A percentile compares a stretch with the other conserved stretches of the same genome.
phyloP scores from a whole-genome alignment of 2,329 filamentous ascomycete genomes.

The Pyrenophora tritici-repentis region DNA sequence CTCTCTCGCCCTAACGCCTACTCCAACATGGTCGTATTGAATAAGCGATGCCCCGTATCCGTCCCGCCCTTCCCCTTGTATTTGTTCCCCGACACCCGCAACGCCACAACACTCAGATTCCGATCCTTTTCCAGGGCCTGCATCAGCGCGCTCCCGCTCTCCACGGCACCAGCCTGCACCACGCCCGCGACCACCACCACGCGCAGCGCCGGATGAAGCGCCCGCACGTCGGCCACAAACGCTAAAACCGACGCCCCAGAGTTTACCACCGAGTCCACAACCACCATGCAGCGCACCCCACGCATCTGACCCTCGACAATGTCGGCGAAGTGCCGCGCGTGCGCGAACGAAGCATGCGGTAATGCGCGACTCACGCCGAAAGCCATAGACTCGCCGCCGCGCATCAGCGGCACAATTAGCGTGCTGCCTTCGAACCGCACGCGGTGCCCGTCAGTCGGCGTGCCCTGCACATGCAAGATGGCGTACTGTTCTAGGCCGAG shows the following conservation, averaged over 20 bases:
- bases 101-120: conserved; percentile 54
- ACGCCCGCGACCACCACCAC: conserved; percentile 63
- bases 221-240: conserved; percentile 47
- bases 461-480: conserved; percentile 51
- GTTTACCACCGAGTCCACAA: conserved; percentile 68
- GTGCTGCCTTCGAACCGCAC: conserved; percentile 56
- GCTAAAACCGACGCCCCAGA: conserved; percentile 57
- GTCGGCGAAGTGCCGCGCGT: conserved; percentile 51
- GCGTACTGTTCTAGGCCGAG: conserved; percentile 57
- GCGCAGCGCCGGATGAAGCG: conserved; percentile 44
- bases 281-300: conserved; percentile 50
- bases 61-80: conserved; percentile 58
- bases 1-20: too few relatives aligned
- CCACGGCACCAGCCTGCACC: conserved; percentile 49
- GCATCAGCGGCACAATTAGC: conserved; percentile 65
- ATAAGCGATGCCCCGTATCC: conserved; percentile 64
- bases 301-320: conserved; percentile 51
- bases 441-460: background rate
- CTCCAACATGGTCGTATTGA: conserved; percentile 60
- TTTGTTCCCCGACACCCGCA: conserved; percentile 62
- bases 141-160: conserved; percentile 15
- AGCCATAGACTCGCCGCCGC: conserved; percentile 66
- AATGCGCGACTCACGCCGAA: conserved; percentile 61
- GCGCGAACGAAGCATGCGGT: conserved; percentile 58
- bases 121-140: conserved; percentile 8